Base-by-base conservation (phyloP, 768 basidiomycete genomes). In the Lactarius vividus region DNA sequence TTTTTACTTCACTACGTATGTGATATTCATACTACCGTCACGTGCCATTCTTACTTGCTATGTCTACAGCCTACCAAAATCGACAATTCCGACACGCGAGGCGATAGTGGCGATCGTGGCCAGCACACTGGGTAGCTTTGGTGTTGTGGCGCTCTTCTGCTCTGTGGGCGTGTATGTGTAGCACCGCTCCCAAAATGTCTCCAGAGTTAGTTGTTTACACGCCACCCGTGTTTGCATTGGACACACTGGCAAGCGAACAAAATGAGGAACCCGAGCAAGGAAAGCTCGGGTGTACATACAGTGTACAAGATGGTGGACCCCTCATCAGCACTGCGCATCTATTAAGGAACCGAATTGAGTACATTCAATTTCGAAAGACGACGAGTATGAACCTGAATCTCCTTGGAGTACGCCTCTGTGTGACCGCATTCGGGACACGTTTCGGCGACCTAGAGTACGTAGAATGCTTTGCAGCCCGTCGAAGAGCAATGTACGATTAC, bases 261-360 rank as follows among this genome's bases (percentile, higher is more conserved):
- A 29, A 33, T 67, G 63, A 73, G 70, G 68, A 59, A 49, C 54
- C 56, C 29, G 8, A 52, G 33, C 44, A 37, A n/a, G 60, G 42
- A 58, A 57, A 35, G 52, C 57, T 57, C 13, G n/a, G 46, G 42
- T 26, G 68, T 37, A 81, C 90, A 67, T 74, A 94, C 94, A n/a
- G 88, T 93, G 76, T 96, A 97, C 75, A 96, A 88, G 72, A 96
- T 88, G 15, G 94, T 97, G 37, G 92, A 92, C 3, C 95, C 95
- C 81, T 96, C 95, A 76, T 96, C 95, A 44, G 93, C 95, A 70
- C 92, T 92, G 58, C 94, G 86, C 74, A 92, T 79, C 91, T 92
- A n/a, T n/a, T n/a, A 42, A 15, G 31, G n/a, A 39, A 33, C 18
- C 39, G 2, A 33, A 4, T 58, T 58, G 37, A 62, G 44, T 52